Base-by-base conservation (phyloP, 1,139 yeast species). In the Protomyces inouyei region DNA sequence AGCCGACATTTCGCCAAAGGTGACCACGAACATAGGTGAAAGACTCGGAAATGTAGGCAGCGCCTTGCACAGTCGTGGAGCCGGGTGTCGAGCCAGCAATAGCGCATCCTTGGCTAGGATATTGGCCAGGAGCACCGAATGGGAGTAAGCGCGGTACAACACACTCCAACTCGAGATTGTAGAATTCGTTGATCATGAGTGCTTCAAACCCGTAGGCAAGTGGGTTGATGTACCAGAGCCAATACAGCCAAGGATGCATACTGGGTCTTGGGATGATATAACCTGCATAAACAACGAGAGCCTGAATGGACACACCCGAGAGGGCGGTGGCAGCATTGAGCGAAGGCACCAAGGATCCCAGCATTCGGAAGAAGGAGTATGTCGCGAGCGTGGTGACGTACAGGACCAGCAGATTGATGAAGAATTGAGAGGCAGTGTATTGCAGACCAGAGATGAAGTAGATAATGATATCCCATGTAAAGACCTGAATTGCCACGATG, bases 301-400 rank as follows among this genome's bases (percentile, higher is more conserved):
- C 85, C 67, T 85, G 75, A 69, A 88, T 76, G 56, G 86, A 70
- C 61, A 86, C 74, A 18, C 89, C 79, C 1, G 92, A 87, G 1
- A 91, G 90, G 28, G 88, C 83, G 85, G 87, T 82, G 16, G 92
- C 88, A 69, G 83, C 84, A 2, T 87, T 78, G 54, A 87, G 74
- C 0, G 87, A 78, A 52, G 80, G 80, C 10, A 86, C 79, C 46
- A 80, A 75, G 10, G 92, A 82, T 73, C 92, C 95, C 71, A 87
- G 77, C 40, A 87, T 77, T 72, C 93, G 80, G 78, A 87, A 87
- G 70, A 87, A 71, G 73, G 85, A 88, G 5, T 89, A 85, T 88
- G 87, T 84, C 57, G 82, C 77, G 70, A 87, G 76, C 4, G 87
- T 83, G 43, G 86, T 79, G 55, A 78, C 69, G 64, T 83, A 75